A percentile compares a stretch with the other conserved stretches of the same genome.
phyloP scores from a whole-genome alignment of 345 rosid genomes.

The Balakata baccata region DNA sequence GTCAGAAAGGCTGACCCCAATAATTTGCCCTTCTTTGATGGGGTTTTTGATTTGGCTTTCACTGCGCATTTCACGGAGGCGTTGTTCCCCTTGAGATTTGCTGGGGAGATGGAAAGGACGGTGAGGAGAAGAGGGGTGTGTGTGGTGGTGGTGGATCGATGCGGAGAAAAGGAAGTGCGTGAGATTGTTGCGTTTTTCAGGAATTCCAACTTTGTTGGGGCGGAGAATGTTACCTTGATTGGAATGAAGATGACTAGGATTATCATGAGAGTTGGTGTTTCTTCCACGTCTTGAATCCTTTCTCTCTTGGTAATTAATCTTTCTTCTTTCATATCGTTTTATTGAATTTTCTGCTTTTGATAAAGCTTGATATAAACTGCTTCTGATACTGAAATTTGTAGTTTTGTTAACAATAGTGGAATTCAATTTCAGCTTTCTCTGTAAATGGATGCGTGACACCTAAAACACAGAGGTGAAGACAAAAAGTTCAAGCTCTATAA shows the following conservation, averaged over 20 bases:
- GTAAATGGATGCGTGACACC: too few species aligned
- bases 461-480: too few species aligned
- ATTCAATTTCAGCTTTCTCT: not conserved
- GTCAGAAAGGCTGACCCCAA: slow-evolving; percentile 77
- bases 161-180: slow-evolving; percentile 40
- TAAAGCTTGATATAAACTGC: not conserved
- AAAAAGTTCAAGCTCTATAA: too few species aligned
- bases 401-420: not conserved
- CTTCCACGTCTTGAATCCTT: slow-evolving; percentile 27
- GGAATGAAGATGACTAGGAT: slow-evolving; percentile 59
- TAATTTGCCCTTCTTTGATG: slow-evolving; percentile 74
- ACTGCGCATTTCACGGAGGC: slow-evolving; percentile 60
- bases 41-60: slow-evolving; percentile 65
- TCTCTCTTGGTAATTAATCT: not conserved
- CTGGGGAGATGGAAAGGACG: slow-evolving; percentile 82
- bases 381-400: not conserved
- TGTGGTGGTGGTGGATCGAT: slow-evolving; percentile 56
- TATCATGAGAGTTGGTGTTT: slow-evolving; percentile 35
- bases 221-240: slow-evolving; percentile 47
- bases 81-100: slow-evolving; percentile 60
- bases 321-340: not conserved
- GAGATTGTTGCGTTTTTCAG: slow-evolving; percentile 49
- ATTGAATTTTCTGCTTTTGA: not conserved
- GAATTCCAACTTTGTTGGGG: slow-evolving; percentile 44
- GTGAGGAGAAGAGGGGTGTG: slow-evolving; percentile 57